Base-by-base conservation (phyloP, 140 eudicot genomes). In the Ambrosia hybrid region DNA sequence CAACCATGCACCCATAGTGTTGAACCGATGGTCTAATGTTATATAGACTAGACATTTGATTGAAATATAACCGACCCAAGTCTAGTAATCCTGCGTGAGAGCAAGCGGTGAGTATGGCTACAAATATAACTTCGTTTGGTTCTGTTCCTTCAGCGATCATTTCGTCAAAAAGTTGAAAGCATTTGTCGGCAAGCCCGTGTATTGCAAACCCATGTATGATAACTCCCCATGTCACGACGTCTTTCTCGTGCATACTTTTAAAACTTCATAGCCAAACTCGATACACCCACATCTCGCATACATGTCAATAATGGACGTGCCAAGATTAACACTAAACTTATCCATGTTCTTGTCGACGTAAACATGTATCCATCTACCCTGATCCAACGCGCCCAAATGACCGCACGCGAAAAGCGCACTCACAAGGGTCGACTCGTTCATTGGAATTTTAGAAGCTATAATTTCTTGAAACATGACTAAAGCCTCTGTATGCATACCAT, bases 1-100 rank as follows among this genome's bases (percentile, higher is more conserved):
- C 87, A 9, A 82, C 87, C 87, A 79, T 79, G 84, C 87, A 85
- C 52, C 90, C 87, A 17, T 78, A 82, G 68, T 85, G 90, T 71
- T 85, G 81, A 68, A 85, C 70, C n/a, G 84, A 75, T 8, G 87
- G 85, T 68, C 55, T 79, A 30, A 85, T 85, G 3, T 73, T 38
- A 53, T 76, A 76, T 37, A 17, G 26, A 51, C 39, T 52, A 2
- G 75, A 67, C 89, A 85, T 79, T 65, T 85, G 70, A 26, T 68
- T 41, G 62, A 85, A 85, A 60, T 82, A 82, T 6, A 58, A 74
- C 8, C 16, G 7, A 43, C 87, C 85, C 90, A 45, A 37, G 48
- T 85, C 76, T 45, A 82, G 77, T 51, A 49, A 73, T 48, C 87
- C 87, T 9, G 78, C 72, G 13, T 82, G 90, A 14, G 87, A 76